phyloP scores from a whole-genome alignment of 192 early-diverging fungal genomes.

The Backusella sp. region DNA sequence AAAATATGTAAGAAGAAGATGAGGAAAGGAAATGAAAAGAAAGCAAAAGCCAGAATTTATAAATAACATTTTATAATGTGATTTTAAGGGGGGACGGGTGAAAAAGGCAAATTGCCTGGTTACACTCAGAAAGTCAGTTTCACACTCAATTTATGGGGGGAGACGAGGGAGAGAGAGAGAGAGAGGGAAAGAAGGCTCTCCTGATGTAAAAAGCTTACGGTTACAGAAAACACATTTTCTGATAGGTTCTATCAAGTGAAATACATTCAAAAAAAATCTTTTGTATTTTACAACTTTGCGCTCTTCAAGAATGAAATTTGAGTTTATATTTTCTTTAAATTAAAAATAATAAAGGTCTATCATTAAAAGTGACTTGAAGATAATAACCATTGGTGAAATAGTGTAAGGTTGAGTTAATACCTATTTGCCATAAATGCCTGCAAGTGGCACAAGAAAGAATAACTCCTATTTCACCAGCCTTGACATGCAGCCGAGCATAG shows the following conservation, averaged over 20 bases:
- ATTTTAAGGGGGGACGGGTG: background rate
- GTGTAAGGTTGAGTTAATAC: background rate
- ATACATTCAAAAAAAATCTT: background rate
- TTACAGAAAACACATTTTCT: background rate
- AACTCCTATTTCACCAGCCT: conserved; percentile 1
- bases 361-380: background rate
- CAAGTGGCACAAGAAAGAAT: background rate
- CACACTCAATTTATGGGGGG: conserved; percentile 2
- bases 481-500: background rate
- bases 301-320: too few species aligned
- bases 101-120: background rate
- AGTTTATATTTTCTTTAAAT: background rate
- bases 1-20: background rate
- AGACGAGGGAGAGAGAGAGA: background rate
- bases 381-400: background rate
- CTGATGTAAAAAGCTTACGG: background rate
- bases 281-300: too few species aligned
- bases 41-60: background rate
- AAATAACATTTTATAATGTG: background rate
- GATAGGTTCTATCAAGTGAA: background rate
- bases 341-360: background rate
- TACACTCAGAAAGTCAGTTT: conserved; percentile 7
- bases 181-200: background rate
- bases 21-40: background rate
- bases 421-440: background rate